These are phyloP conservation scores for Rosa chinensis DNA, from an alignment of 306 rosid genomes.

Conservation along the genomic window DNA sequence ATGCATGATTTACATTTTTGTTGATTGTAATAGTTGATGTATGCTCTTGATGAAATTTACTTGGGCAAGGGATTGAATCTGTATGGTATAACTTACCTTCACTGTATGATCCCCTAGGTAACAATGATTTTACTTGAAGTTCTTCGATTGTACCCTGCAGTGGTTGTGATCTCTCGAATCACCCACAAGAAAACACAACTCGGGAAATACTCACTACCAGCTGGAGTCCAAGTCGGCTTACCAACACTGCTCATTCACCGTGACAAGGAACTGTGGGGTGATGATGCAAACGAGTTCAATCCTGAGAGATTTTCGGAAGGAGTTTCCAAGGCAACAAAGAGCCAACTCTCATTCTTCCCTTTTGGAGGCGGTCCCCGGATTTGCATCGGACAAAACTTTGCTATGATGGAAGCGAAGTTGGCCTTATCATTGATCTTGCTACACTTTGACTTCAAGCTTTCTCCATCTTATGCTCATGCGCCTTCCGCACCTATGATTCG, in stretches of 20 bases:
- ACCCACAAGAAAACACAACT: slow-evolving; percentile 15
- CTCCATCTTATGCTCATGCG: slow-evolving; percentile 35
- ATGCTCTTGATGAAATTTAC: not conserved
- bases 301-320: slow-evolving; percentile 63
- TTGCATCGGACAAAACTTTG: slow-evolving; percentile 60
- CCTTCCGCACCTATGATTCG: slow-evolving; percentile 2
- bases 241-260: slow-evolving; percentile 42
- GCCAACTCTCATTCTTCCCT: slow-evolving; percentile 39
- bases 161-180: not conserved
- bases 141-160: not conserved
- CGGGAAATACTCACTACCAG: slow-evolving; percentile 22
- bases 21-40: not conserved
- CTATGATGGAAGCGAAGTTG: slow-evolving; percentile 45
- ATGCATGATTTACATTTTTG: not conserved
- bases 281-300: slow-evolving; percentile 53
- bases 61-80: too few species aligned
- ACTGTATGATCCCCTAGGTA: not conserved
- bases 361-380: slow-evolving; percentile 67
- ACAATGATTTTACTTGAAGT: not conserved
- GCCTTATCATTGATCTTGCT: slow-evolving; percentile 43
- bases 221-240: slow-evolving; percentile 33
- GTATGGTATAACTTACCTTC: not conserved
- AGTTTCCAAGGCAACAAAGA: slow-evolving; percentile 48
- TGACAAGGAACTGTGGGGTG: slow-evolving; percentile 51
- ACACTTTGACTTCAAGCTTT: slow-evolving; percentile 41